A percentile compares a stretch with the other conserved stretches of the same genome.
Evolutionary conservation across 805 yeast species (phyloP).

Genomic region (Ogataea degrootiae): DNA sequence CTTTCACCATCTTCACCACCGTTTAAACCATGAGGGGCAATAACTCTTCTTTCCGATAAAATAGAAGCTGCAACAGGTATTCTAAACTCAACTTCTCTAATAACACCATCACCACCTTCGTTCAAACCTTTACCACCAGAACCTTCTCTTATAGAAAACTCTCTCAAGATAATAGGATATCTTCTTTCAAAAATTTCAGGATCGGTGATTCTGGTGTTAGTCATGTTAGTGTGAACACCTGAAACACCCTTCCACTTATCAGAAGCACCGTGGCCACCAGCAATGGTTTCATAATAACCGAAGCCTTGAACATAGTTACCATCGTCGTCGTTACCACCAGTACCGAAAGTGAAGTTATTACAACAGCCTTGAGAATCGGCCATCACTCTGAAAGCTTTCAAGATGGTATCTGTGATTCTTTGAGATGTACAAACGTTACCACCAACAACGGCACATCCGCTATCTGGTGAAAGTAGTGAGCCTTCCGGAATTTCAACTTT

Average conservation of each 20-base stretch:
- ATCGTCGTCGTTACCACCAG: conserved; percentile 53
- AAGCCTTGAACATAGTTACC: conserved; percentile 58
- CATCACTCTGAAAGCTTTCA: conserved; percentile 81
- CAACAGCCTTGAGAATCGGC: conserved; percentile 97
- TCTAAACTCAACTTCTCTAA: conserved; percentile 79
- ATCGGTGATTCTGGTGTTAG: conserved; percentile 90
- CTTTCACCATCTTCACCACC: conserved; percentile 78
- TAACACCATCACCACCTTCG: conserved; percentile 81
- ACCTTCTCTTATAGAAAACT: conserved; percentile 61
- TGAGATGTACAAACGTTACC: conserved; percentile 96
- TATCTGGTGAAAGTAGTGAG: conserved; percentile 66
- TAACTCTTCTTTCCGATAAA: conserved; percentile 77
- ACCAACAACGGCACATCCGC: conserved; percentile 89
- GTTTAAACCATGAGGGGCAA: conserved; percentile 78
- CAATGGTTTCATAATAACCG: conserved; percentile 91
- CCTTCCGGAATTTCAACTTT: conserved; percentile 58
- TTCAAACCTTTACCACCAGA: conserved; percentile 80
- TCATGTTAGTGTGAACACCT: conserved; percentile 93
- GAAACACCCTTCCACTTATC: conserved; percentile 79
- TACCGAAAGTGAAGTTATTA: conserved; percentile 90
- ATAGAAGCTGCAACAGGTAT: conserved; percentile 71
- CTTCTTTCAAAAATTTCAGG: conserved; percentile 84
- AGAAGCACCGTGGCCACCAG: conserved; percentile 93
- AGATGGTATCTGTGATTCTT: conserved; percentile 82
- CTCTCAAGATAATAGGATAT: conserved; percentile 74